phyloP scores from a whole-genome alignment of 1,139 yeast species.

The Saccharomycopsis hybrid region DNA sequence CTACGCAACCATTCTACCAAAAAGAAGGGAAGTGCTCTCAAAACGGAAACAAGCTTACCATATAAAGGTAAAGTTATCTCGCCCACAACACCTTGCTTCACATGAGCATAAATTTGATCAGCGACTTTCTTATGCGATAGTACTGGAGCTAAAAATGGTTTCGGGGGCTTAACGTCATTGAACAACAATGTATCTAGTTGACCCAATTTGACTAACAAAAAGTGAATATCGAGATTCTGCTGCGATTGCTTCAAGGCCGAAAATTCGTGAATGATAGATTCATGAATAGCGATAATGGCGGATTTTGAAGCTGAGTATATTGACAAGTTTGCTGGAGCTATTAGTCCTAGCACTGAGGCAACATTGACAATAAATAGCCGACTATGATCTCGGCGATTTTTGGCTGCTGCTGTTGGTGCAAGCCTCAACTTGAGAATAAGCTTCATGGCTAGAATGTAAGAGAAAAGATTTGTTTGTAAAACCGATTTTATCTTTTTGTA shows the following conservation, averaged over 20 bases:
- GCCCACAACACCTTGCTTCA: conserved; percentile 47
- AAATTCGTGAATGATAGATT: conserved; percentile 47
- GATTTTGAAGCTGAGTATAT: conserved; percentile 64
- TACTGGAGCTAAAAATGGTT: conserved; percentile 58
- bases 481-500: conserved; percentile 44
- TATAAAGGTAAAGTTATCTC: conserved; percentile 52
- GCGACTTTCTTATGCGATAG: conserved; percentile 42
- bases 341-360: conserved; percentile 62
- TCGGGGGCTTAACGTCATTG: conserved; percentile 51
- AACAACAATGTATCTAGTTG: conserved; percentile 63
- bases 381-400: conserved; percentile 6
- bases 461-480: conserved; percentile 37
- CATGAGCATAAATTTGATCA: conserved; percentile 33
- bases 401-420: too few species aligned
- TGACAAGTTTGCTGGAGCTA: conserved; percentile 65
- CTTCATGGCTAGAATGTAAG: conserved; percentile 16
- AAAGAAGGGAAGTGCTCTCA: conserved; percentile 47
- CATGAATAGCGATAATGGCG: conserved; percentile 52
- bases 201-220: conserved; percentile 57
- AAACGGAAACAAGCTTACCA: conserved; percentile 47
- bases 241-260: background rate
- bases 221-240: conserved; percentile 13
- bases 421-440: conserved; percentile 6
- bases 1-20: conserved; percentile 42
- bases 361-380: conserved; percentile 53